These are phyloP conservation scores for Lycium ferocissimum DNA, from an alignment of 257 asterid genomes.

Conservation along the genomic window DNA sequence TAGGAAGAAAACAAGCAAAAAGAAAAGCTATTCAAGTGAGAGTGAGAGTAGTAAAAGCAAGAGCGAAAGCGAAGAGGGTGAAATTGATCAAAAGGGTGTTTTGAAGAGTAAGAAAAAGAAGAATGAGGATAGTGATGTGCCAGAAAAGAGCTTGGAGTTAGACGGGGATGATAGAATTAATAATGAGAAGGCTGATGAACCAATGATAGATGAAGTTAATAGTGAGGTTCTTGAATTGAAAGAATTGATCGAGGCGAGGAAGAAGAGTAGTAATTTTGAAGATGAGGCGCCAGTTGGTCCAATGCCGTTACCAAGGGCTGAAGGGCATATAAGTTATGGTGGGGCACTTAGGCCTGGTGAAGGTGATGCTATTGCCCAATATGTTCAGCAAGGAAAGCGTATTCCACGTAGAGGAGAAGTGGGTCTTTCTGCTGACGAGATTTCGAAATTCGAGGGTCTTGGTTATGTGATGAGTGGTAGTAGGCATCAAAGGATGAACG, in stretches of 20 bases:
- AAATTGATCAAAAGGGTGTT: constrained; percentile 53
- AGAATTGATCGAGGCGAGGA: constrained; percentile 72
- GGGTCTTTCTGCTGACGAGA: constrained; percentile 98
- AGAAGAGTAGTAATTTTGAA: constrained; percentile 58
- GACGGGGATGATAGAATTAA: constrained; percentile 44
- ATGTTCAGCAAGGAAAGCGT: constrained; percentile 99
- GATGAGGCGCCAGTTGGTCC: constrained; percentile 84
- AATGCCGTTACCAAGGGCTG: constrained; percentile 93
- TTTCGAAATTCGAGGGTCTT: constrained; percentile 80
- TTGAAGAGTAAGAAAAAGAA: constrained; percentile 55
- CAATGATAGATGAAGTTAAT: constrained; percentile 45
- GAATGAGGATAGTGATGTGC: constrained; percentile 45
- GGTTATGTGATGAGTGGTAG: constrained; percentile 99
- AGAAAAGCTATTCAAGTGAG: constrained; percentile 45
- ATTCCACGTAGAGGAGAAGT: constrained; percentile 99
- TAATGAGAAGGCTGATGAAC: constrained; percentile 49
- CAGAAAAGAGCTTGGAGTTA: constrained; percentile 44
- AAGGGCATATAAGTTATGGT: constrained; percentile 97
- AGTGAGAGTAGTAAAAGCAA: constrained; percentile 54
- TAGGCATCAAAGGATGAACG: constrained; percentile 99
- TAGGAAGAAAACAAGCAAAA: constrained; percentile 45
- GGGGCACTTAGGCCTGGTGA: constrained; percentile 99
- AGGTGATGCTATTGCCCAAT: constrained; percentile 99
- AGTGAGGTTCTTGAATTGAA: constrained; percentile 62
- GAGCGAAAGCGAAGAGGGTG: constrained; percentile 54